Percentiles rank a stretch among this genome's conserved stretches.
Evolutionary conservation across 441 rosid genomes (phyloP).

Genomic region (Gossypium davidsonii): DNA sequence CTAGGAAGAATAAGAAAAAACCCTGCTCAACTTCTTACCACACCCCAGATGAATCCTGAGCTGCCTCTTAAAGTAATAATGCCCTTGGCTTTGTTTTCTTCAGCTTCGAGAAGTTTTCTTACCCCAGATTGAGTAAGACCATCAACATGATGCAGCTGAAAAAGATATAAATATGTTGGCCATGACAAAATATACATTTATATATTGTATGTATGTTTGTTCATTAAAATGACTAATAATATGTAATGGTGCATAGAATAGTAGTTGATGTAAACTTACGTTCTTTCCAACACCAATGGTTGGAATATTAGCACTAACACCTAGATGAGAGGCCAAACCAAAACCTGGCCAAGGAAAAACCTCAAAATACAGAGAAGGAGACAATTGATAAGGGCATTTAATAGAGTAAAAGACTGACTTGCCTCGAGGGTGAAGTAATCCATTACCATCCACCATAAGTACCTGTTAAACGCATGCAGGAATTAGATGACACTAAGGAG

Average conservation of each 20-base stretch:
- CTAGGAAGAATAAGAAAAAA: background rate
- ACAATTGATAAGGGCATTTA: background rate
- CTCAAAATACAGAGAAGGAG: background rate
- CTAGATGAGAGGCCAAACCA: constrained; percentile 86
- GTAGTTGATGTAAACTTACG: constrained; percentile 29
- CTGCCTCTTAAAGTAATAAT: constrained; percentile 49
- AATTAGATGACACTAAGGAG: constrained; percentile 10
- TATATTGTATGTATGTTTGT: background rate
- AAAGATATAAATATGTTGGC: background rate
- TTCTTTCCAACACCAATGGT: constrained; percentile 84
- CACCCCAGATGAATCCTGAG: constrained; percentile 82
- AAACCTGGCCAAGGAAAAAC: constrained; percentile 47
- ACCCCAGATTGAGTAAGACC: constrained; percentile 65
- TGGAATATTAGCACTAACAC: constrained; percentile 75
- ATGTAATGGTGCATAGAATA: background rate
- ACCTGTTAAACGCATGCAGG: constrained; percentile 35
- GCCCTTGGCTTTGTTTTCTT: constrained; percentile 37
- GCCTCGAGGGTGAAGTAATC: constrained; percentile 91
- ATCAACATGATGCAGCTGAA: constrained; percentile 83
- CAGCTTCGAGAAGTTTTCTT: constrained; percentile 43
- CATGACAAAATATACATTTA: background rate
- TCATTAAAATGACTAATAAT: background rate
- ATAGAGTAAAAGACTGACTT: constrained; percentile 17
- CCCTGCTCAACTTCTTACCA: constrained; percentile 43
- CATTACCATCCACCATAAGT: constrained; percentile 85